Evolutionary conservation across 441 rosid species (phyloP).

Genomic region (Erodium moschatum): DNA sequence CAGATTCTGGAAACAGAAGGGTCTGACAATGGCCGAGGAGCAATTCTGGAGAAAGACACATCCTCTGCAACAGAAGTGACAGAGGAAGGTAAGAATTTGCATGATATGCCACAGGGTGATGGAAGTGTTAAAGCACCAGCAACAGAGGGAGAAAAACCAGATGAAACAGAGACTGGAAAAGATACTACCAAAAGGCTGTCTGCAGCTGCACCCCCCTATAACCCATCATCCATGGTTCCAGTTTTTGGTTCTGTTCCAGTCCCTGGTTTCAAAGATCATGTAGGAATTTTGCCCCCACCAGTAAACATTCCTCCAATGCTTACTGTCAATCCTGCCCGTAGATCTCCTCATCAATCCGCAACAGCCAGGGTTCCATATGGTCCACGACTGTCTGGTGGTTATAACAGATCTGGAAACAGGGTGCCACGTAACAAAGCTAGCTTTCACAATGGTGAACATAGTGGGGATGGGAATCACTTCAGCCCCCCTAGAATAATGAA

Average conservation of each 20-base stretch:
- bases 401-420: slow-evolving; percentile 57
- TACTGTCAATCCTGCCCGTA: slow-evolving; percentile 55
- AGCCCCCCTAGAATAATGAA: slow-evolving; percentile 61
- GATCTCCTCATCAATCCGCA: slow-evolving; percentile 75
- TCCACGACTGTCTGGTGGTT: slow-evolving; percentile 74
- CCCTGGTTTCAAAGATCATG: slow-evolving; percentile 59
- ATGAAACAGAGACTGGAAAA: slow-evolving; percentile 43
- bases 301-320: slow-evolving; percentile 62
- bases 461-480: slow-evolving; percentile 44
- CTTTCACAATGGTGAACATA: slow-evolving; percentile 41
- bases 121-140: slow-evolving; percentile 27
- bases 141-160: slow-evolving; percentile 44
- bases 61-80: slow-evolving; percentile 27
- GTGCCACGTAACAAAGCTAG: slow-evolving; percentile 47
- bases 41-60: slow-evolving; percentile 28
- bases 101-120: slow-evolving; percentile 31
- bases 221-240: slow-evolving; percentile 54
- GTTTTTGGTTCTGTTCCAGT: slow-evolving; percentile 52
- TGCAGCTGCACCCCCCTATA: slow-evolving; percentile 73
- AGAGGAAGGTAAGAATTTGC: slow-evolving; percentile 28
- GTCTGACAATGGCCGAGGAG: slow-evolving; percentile 27
- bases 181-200: slow-evolving; percentile 63
- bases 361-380: slow-evolving; percentile 76
- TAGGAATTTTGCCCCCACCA: slow-evolving; percentile 67
- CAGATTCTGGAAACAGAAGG: slow-evolving; percentile 24